Evolutionary conservation across 129 eudicot species (phyloP).

Genomic region (Dittrichia graveolens): DNA sequence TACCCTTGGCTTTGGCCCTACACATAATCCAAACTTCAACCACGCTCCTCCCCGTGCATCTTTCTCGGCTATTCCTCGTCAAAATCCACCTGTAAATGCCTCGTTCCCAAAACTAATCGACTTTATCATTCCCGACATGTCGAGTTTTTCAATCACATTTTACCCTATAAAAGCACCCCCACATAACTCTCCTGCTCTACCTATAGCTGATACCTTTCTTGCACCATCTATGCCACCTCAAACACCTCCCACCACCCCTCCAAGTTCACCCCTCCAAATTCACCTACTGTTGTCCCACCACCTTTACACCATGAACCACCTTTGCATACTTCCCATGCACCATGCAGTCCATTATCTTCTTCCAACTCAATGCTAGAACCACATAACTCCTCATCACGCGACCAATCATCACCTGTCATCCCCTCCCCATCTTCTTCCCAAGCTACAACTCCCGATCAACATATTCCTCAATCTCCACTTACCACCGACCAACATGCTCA

Average conservation of each 20-base stretch:
- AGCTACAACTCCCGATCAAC: neutral
- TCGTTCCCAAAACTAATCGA: no score
- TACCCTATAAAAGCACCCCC: neutral
- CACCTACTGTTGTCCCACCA: neutral
- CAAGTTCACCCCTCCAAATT: no score
- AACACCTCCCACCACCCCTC: constrained; percentile 9
- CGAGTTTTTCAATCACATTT: neutral
- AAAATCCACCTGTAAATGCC: neutral
- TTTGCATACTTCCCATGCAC: constrained; percentile 6
- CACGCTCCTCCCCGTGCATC: neutral
- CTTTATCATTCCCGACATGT: no score
- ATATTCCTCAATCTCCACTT: no score
- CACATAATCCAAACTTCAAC: constrained; percentile 1
- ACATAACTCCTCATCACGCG: neutral
- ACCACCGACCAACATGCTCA: neutral
- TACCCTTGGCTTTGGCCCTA: constrained; percentile 2
- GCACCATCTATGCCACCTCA: constrained; percentile 1
- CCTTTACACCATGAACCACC: no score
- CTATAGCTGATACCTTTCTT: neutral
- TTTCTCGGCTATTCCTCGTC: neutral
- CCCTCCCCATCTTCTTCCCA: neutral
- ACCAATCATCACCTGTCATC: neutral
- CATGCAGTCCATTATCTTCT: neutral
- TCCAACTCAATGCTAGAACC: neutral
- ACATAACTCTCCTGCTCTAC: neutral